phyloP scores from a whole-genome alignment of 2,329 filamentous ascomycete species.

The Bimuria novae-zelandiae region DNA sequence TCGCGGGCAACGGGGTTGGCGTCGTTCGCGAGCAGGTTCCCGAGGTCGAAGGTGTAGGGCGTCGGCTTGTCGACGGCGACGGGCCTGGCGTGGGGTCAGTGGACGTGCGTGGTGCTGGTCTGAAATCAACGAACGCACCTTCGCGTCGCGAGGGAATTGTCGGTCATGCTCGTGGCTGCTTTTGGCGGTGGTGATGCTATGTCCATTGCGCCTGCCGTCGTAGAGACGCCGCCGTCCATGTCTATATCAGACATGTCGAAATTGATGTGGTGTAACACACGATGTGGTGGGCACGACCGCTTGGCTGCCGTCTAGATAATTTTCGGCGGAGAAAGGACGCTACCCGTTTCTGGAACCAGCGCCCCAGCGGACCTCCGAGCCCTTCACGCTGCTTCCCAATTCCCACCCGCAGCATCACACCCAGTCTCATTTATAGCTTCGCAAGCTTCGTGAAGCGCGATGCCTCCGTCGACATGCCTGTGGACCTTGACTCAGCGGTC shows the following conservation, averaged over 20 bases:
- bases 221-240: slow-evolving; percentile 39
- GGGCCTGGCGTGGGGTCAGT: slow-evolving; percentile 24
- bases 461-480: slow-evolving; percentile 40
- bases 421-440: slow-evolving; percentile 32
- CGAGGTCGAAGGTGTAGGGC: slow-evolving; percentile 90
- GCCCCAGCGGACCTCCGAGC: slow-evolving; percentile 31
- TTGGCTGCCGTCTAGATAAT: slow-evolving; percentile 16
- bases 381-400: slow-evolving; percentile 15
- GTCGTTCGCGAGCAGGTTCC: slow-evolving; percentile 83
- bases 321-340: slow-evolving; percentile 18
- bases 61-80: slow-evolving; percentile 69
- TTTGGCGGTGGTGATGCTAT: slow-evolving; percentile 29
- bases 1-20: slow-evolving; percentile 75
- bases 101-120: not conserved
- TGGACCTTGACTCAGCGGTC: slow-evolving; percentile 39
- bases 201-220: slow-evolving; percentile 41
- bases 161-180: slow-evolving; percentile 36
- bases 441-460: slow-evolving; percentile 29
- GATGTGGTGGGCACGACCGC: not conserved
- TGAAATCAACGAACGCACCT: slow-evolving; percentile 26
- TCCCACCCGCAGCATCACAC: slow-evolving; percentile 18
- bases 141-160: slow-evolving; percentile 38
- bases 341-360: slow-evolving; percentile 16
- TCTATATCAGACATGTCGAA: slow-evolving; percentile 32
- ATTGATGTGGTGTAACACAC: too few relatives aligned